Evolutionary conservation across 345 rosid genomes (phyloP).

Genomic region (Excoecaria cochinchinensis): DNA sequence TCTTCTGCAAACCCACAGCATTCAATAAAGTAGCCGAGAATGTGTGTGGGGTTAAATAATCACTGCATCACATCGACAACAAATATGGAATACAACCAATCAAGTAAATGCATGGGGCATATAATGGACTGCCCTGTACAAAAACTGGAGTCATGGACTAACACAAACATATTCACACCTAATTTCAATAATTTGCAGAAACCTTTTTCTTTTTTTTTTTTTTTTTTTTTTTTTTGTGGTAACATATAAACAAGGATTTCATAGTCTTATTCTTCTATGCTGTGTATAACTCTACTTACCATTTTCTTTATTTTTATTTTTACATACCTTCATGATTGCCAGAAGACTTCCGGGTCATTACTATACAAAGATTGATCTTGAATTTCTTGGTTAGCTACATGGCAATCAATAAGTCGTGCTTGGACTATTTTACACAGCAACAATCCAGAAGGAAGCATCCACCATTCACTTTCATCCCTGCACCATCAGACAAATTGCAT

Average conservation of each 20-base stretch:
- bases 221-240: not conserved
- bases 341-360: slow-evolving; percentile 65
- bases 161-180: not conserved
- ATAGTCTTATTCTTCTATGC: not conserved
- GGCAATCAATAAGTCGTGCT: slow-evolving; percentile 70
- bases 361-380: slow-evolving; percentile 87
- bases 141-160: not conserved
- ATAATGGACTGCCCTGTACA: not conserved
- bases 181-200: not conserved
- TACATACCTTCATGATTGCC: slow-evolving; percentile 56
- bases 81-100: too few species aligned
- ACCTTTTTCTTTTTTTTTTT: not conserved
- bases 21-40: not conserved
- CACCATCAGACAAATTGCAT: not conserved
- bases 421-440: slow-evolving; percentile 69
- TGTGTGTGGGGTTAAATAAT: not conserved
- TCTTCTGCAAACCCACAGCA: too few species aligned
- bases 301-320: too few species aligned
- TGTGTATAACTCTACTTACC: too few species aligned
- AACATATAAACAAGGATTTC: not conserved
- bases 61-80: too few species aligned
- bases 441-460: slow-evolving; percentile 86
- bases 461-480: slow-evolving; percentile 98
- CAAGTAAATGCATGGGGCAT: too few species aligned
- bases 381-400: slow-evolving; percentile 85